phyloP scores from a whole-genome alignment of 768 basidiomycete species.

The Tephrocybe sp. region DNA sequence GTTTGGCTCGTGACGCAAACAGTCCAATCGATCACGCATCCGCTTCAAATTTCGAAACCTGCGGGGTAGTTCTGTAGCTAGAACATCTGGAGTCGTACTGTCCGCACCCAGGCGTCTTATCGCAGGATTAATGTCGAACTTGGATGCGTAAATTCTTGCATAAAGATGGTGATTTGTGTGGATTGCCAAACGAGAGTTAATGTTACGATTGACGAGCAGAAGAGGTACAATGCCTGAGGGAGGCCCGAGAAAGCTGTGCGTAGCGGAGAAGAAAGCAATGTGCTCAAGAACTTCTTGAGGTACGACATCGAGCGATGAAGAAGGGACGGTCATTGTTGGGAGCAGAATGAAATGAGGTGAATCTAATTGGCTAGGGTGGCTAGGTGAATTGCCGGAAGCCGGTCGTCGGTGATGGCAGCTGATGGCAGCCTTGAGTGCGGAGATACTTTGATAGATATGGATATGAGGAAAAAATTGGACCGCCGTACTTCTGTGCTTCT shows the following conservation, averaged over 20 bases:
- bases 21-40: conserved; percentile 47
- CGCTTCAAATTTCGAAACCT: conserved; percentile 57
- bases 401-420: background rate
- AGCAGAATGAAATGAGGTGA: conserved; percentile 9
- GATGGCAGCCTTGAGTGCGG: too few species aligned
- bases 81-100: conserved; percentile 35
- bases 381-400: conserved; percentile 12
- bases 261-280: conserved; percentile 66
- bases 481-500: background rate
- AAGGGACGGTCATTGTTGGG: conserved; percentile 22
- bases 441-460: too few species aligned
- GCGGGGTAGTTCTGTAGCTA: conserved; percentile 64
- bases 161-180: conserved; percentile 65
- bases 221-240: conserved; percentile 58
- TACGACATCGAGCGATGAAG: conserved; percentile 44
- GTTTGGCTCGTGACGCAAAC: conserved; percentile 32
- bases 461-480: background rate
- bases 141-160: conserved; percentile 60
- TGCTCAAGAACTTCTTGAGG: conserved; percentile 80
- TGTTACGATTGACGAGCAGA: conserved; percentile 44
- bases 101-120: conserved; percentile 46
- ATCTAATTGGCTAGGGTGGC: background rate
- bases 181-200: conserved; percentile 50
- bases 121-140: conserved; percentile 61
- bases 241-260: conserved; percentile 52